Base-by-base conservation (phyloP, 179 eudicot species). In the Carnegiea gigantea region DNA sequence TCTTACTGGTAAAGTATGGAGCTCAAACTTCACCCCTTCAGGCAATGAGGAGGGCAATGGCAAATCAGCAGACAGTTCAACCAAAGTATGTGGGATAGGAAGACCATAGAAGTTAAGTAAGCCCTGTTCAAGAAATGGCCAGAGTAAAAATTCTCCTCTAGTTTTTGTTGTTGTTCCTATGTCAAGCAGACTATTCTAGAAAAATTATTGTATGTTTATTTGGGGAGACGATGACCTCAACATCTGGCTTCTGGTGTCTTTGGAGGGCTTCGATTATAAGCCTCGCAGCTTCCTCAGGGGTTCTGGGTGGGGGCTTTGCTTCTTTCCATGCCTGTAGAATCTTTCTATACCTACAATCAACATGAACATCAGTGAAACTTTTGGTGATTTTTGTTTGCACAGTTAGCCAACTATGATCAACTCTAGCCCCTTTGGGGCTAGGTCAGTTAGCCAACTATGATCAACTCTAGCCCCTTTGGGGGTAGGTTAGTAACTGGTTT, bases 251-350 rank as follows among this genome's bases (percentile, higher is more conserved):
- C 46, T 70, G 73, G 73, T 70, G 73, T 6, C 21, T 36, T 14
- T 70, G 73, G 46, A 70, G 73, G 73, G 73, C 36, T 23, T 70
- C 17, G 11, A 70, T 70, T 70, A 70, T 5, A 43, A 70, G 73
- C 18, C 73, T 36, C 14, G 73, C 73, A 36, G 46, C 73, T 36
- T 70, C 73, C 46, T 70, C 73, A 15, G 73, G 73, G 73, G 73
- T 70, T 70, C 23, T 70, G 20, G 73, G 73, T 30, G 73, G 73
- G 0, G 73, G 73, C 23, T 36, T 70, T 14, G 73, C 73, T 70
- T 33, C 46, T 36, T 36, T 70, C 73, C 73, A 70, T 70, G 73
- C 73, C 46, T 70, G 73, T 36, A 70, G 73, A 70, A 70, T 43
- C 73, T 70, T 70, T 36, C 73, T 36, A 17, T 70, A 70, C 73